Conservation (phyloP, 2,329 filamentous ascomycete genomes). For the Aureobasidium sp. region DNA sequence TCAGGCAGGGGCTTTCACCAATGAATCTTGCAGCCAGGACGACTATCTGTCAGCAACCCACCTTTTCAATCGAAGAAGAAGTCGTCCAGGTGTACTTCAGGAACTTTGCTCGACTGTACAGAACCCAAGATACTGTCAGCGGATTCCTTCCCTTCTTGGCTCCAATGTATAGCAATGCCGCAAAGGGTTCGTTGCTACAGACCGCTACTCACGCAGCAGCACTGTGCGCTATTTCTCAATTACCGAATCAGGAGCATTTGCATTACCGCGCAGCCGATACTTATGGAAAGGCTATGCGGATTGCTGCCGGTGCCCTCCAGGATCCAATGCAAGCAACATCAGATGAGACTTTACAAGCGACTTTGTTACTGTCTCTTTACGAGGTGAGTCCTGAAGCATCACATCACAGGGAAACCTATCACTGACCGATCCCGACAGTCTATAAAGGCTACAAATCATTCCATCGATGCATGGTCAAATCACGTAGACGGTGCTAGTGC, state of each 20-base stretch:
- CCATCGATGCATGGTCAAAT: constrained; percentile 45
- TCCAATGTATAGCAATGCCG: neutral
- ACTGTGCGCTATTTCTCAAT: constrained; percentile 13
- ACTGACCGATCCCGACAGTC: neutral
- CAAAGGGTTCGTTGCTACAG: neutral
- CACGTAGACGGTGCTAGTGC: constrained; percentile 54
- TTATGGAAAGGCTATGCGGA: constrained; percentile 8
- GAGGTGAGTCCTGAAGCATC: constrained; percentile 35
- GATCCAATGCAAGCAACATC: constrained; percentile 42
- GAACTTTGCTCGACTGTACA: constrained; percentile 4
- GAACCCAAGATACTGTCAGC: neutral
- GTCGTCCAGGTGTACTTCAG: constrained; percentile 9
- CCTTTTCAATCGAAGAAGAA: constrained; percentile 10
- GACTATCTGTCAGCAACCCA: constrained; percentile 33
- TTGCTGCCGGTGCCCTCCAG: constrained; percentile 43
- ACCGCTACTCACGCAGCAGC: constrained; percentile 8
- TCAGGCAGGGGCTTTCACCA: neutral
- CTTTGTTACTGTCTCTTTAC: constrained; percentile 53
- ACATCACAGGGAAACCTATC: neutral
- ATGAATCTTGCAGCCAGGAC: constrained; percentile 36
- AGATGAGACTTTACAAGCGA: constrained; percentile 53
- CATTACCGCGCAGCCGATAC: neutral
- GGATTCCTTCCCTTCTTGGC: constrained; percentile 7
- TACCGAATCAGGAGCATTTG: neutral
- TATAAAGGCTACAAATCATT: constrained; percentile 27